Percentiles rank a stretch among this genome's conserved stretches.
Conservation (phyloP, 768 basidiomycete genomes). For the Kwoniella mangroviensis region DNA sequence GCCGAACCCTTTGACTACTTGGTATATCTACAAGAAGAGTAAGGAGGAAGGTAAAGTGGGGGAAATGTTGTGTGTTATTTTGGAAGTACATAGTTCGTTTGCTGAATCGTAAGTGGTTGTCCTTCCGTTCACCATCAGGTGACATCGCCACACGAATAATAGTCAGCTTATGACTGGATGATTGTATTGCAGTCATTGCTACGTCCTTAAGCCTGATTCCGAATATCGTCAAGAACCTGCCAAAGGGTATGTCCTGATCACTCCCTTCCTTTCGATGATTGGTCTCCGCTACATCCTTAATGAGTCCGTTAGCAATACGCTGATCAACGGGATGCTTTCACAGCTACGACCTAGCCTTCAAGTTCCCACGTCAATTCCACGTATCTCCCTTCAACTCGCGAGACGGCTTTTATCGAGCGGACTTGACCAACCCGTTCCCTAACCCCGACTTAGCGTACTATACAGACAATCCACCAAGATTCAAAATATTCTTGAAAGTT, state of each 20-base stretch:
- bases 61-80: conserved; percentile 57
- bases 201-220: conserved; percentile 31
- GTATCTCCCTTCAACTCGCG: conserved; percentile 79
- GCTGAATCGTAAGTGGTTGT: conserved; percentile 62
- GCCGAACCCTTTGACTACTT: conserved; percentile 73
- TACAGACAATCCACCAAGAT: conserved; percentile 30
- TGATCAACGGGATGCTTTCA: no score
- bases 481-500: conserved; percentile 41
- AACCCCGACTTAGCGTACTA: conserved; percentile 38
- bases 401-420: conserved; percentile 68
- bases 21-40: conserved; percentile 64
- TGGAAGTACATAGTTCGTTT: conserved; percentile 79
- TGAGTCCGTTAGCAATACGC: not conserved
- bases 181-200: conserved; percentile 31
- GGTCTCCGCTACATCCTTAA: not conserved
- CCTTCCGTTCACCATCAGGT: not conserved
- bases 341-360: conserved; percentile 67
- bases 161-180: not conserved
- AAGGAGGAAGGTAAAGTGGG: conserved; percentile 6
- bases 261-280: not conserved
- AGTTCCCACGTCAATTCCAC: conserved; percentile 70
- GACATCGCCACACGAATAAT: not conserved
- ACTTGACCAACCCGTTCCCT: conserved; percentile 63
- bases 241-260: conserved; percentile 13
- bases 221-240: conserved; percentile 15